phyloP scores from a whole-genome alignment of 2,329 filamentous ascomycete species.

The Colletotrichum echinochloae region DNA sequence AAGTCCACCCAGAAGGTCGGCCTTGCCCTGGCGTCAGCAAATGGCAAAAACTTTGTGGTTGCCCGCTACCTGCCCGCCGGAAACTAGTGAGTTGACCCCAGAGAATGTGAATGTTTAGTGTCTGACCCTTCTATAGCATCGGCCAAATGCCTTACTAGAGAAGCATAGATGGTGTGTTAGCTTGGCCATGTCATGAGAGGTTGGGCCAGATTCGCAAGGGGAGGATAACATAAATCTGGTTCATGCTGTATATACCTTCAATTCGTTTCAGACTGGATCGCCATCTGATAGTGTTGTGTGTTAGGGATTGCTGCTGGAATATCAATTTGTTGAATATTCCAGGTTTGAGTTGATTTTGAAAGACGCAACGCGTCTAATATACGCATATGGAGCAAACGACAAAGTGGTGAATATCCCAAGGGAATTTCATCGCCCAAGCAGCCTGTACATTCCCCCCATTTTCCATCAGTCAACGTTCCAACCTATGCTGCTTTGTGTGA shows the following conservation, averaged over 20 bases:
- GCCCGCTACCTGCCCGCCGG: constrained; percentile 18
- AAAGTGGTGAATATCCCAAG: too few species aligned
- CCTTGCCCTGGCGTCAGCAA: background rate
- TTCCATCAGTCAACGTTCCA: too few species aligned
- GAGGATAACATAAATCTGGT: too few species aligned
- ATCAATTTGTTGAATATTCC: background rate
- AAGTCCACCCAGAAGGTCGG: constrained; percentile 2
- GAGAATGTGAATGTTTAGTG: background rate
- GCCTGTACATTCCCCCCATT: too few species aligned
- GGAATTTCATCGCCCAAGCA: too few species aligned
- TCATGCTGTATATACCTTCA: background rate
- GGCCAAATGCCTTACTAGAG: constrained; percentile 5
- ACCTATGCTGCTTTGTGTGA: constrained; percentile 50
- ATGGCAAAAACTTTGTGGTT: background rate
- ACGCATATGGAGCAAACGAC: too few species aligned
- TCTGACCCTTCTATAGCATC: background rate
- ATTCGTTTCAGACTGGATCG: background rate
- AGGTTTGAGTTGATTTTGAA: too few species aligned
- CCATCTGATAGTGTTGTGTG: too few species aligned
- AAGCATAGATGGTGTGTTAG: too few species aligned
- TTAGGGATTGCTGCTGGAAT: background rate
- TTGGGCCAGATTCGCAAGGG: too few species aligned
- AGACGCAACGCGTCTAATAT: too few species aligned
- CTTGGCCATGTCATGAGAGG: background rate
- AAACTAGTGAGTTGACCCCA: constrained; percentile 6